Evolutionary conservation across 148 eudicot genomes (phyloP), one percentile per base, ranked within the genome.

Genomic region (Amaranthus hypochondriacus): DNA sequence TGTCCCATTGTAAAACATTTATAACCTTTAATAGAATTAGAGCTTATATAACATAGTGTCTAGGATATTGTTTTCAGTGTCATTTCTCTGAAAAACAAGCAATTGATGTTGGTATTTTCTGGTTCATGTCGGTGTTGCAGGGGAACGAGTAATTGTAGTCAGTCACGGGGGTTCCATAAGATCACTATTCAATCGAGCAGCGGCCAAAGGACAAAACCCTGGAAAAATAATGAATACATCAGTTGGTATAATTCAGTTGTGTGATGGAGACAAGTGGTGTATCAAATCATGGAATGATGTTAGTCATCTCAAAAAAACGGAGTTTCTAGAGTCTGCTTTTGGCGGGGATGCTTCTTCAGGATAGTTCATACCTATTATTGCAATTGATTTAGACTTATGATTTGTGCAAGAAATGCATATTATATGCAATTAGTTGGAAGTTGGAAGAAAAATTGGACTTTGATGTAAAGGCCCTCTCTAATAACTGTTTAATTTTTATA

Each of bases 311-410:
- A 81, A 81, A 13, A 77, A 83, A 72, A 83, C 84, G 0, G 84
- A 81, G 13, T 79, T 87, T 80, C 76, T 88, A 50, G 72, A 87
- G 66, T 88, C 94, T 0, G 95, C 86, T 62, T 93, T 93, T 72
- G 98, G 98, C 47, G 97, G 98, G 56, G 97, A 88, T 79, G 70
- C 83, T 51, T 75, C 78, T 66, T 93, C 98, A 13, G 98, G 97
- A 78, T 91, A 91, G 74, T 69, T 75, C 70, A 49, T 66, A 4
- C 18, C n/a, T 48, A 4, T 48, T 14, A 28, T 46, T 6, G 39
- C 39, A 10, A 14, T n/a, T 12, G 28, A 49, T 49, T 42, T 55
- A 46, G 56, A 28, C 68, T 18, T 7, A 9, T 56, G 46, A 46
- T 74, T 65, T 54, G 18, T 47, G 63, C 62, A 65, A 43, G 60